Evolutionary conservation across 345 rosid species (phyloP), one percentile per base, ranked within the genome.

Genomic region (Laguncularia racemosa): DNA sequence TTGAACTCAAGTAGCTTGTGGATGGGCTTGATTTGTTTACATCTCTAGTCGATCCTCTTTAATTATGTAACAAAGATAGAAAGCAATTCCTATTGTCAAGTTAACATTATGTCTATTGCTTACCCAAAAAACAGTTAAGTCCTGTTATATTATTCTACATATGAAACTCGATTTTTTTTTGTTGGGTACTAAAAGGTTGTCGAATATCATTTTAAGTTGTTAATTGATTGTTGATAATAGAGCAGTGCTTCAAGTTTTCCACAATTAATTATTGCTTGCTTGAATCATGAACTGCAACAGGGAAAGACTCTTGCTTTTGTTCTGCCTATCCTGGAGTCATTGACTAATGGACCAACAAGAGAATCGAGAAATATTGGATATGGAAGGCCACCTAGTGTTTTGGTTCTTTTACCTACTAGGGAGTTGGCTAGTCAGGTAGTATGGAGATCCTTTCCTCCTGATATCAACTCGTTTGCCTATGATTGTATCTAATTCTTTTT

Each of bases 231-330:
- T 9, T 33, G 40, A 33, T 9, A 33, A 33, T 33, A 33, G 5
- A 6, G 7, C 7, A 10, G 40, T 33, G 9, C 14, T 38, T 54
- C 46, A 2, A 33, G 46, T 5, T 38, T 38, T 54, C 44, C 0
- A 54, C 2, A 38, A 16, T 16, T 33, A 33, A 33, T 17, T 8
- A 54, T 54, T 54, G 46, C 45, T 46, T 54, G 46, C 47, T 55
- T 33, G 21, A 21, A 55, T 5, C 46, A 55, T 13, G 57, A 55
- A 56, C 45, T 73, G 43, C 20, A 75, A 44, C 78, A 88, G 99
- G 99, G 99, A 23, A 95, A 90, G 71, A 95, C 96, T 46, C 69
- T 95, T 63, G 99, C 99, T 11, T 95, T 95, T 76, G 96, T 95
- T 74, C 73, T 95, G 77, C 99, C 97, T 14, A 81, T 95, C 62